phyloP scores from a whole-genome alignment of 345 rosid genomes.

The Carallia pectinifolia region DNA sequence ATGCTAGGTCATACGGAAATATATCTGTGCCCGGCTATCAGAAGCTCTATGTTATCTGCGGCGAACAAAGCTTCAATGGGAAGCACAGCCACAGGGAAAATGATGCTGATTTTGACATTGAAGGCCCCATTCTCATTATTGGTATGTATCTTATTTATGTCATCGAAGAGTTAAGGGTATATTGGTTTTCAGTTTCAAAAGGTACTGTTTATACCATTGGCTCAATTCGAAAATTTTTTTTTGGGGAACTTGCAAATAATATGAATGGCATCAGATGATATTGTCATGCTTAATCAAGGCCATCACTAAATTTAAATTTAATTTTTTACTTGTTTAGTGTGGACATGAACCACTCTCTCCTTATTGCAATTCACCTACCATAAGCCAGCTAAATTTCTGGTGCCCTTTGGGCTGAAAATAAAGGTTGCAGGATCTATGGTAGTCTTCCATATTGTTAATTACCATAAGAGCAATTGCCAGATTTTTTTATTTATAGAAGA shows the following conservation, averaged over 20 bases:
- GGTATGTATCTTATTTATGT: constrained; percentile 32
- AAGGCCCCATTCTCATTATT: constrained; percentile 20
- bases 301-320: no score
- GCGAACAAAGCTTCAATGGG: constrained; percentile 35
- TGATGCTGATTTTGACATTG: constrained; percentile 16
- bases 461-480: background rate
- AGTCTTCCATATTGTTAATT: background rate
- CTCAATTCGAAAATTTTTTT: no score
- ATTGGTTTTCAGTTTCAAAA: constrained; percentile 4
- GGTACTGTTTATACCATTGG: background rate
- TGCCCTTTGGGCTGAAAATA: background rate
- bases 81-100: constrained; percentile 18
- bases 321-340: no score
- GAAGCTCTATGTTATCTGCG: constrained; percentile 45
- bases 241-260: no score
- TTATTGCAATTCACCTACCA: no score
- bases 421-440: background rate
- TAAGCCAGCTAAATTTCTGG: no score
- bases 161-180: constrained; percentile 10
- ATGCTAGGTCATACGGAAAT: constrained; percentile 32
- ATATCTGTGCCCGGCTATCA: constrained; percentile 41
- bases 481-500: constrained; percentile 29
- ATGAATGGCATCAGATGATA: no score
- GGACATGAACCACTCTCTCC: no score
- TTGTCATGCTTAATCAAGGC: no score